Evolutionary conservation across 768 basidiomycete genomes (phyloP).

Genomic region (Phaffia australis): DNA sequence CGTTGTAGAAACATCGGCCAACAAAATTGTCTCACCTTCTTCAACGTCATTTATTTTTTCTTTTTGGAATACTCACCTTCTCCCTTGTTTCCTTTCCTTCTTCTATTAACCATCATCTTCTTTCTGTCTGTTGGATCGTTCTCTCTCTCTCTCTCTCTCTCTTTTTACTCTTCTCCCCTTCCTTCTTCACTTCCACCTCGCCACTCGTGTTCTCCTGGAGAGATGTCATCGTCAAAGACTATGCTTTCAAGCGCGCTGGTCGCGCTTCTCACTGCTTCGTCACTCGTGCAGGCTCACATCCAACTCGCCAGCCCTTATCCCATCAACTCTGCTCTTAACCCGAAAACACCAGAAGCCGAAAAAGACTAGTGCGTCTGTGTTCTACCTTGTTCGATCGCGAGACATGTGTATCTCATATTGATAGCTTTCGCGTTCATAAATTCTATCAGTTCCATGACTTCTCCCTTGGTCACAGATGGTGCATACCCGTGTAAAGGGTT

Average conservation of each 20-base stretch:
- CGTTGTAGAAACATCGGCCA: neutral
- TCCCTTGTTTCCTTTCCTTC: no score
- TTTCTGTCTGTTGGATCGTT: neutral
- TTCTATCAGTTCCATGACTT: slow-evolving; percentile 29
- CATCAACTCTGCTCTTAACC: slow-evolving; percentile 28
- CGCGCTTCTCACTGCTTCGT: slow-evolving; percentile 5
- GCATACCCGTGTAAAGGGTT: slow-evolving; percentile 38
- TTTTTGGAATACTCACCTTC: neutral
- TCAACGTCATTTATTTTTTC: neutral
- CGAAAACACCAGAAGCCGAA: slow-evolving; percentile 28
- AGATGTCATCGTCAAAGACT: neutral
- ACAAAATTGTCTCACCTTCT: neutral
- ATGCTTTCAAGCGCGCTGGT: neutral
- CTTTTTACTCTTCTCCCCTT: neutral
- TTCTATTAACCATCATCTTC: neutral
- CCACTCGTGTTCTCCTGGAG: neutral
- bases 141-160: neutral
- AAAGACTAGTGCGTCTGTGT: slow-evolving; percentile 34
- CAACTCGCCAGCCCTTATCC: slow-evolving; percentile 28
- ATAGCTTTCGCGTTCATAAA: neutral
- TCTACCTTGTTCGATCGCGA: neutral
- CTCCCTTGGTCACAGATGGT: slow-evolving; percentile 35
- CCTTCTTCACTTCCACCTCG: neutral
- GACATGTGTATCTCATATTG: neutral
- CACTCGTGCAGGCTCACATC: slow-evolving; percentile 26